Conservation (phyloP, 2,329 filamentous ascomycete species). For the Botryotinia calthae region DNA sequence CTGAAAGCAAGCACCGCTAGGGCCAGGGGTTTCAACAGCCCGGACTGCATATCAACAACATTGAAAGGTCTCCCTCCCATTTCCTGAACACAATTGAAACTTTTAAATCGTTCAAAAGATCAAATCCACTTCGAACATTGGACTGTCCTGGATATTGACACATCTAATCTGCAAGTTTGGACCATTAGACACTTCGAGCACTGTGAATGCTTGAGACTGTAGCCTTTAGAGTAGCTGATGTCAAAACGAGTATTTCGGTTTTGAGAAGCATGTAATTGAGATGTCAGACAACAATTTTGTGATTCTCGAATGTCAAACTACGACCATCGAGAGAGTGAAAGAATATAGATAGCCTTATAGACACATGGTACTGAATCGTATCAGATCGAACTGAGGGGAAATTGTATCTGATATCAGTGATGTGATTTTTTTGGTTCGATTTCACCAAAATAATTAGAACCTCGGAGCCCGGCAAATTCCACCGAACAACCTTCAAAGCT, state of each 20-base stretch:
- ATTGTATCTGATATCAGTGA: background rate
- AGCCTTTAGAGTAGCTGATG: background rate
- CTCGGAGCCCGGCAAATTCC: slow-evolving; percentile 6
- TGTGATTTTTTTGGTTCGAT: background rate
- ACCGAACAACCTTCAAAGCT: slow-evolving; percentile 6
- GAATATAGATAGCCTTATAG: background rate
- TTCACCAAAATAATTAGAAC: background rate
- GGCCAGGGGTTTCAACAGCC: background rate
- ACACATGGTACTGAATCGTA: background rate
- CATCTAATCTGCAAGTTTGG: background rate
- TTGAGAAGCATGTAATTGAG: background rate
- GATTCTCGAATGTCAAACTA: background rate
- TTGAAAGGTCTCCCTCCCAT: background rate
- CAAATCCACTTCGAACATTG: background rate
- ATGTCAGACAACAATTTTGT: background rate
- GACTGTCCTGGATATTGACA: background rate
- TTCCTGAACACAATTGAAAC: background rate
- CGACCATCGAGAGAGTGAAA: background rate
- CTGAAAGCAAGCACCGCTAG: background rate
- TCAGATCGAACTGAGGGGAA: background rate
- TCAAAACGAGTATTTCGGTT: background rate
- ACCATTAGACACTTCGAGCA: background rate
- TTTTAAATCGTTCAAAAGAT: background rate
- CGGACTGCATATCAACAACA: background rate
- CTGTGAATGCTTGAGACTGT: background rate